A percentile compares a stretch with the other conserved stretches of the same genome.
Evolutionary conservation across 2,329 filamentous ascomycete species (phyloP).

Genomic region (Monilinia aucupariae): DNA sequence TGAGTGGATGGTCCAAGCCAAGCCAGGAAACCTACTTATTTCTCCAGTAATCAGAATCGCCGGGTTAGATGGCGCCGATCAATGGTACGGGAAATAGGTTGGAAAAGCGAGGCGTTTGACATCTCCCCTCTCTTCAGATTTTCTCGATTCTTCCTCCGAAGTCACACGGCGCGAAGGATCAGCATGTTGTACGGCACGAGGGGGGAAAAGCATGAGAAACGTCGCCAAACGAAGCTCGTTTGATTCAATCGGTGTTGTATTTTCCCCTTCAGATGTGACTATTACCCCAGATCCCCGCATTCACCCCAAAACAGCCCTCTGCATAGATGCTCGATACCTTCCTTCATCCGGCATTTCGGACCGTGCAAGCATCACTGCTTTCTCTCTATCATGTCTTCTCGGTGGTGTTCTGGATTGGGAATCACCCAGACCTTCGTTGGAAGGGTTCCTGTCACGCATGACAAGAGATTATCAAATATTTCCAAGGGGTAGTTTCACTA

Average conservation of each 20-base stretch:
- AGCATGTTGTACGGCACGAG: slow-evolving; percentile 2
- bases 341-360: slow-evolving; percentile 10
- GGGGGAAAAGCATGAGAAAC: background rate
- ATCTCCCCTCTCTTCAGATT: background rate
- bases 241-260: background rate
- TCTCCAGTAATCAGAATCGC: slow-evolving; percentile 6
- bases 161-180: slow-evolving; percentile 1
- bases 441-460: background rate
- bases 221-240: background rate
- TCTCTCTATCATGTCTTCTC: background rate
- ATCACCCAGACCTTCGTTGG: background rate
- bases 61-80: slow-evolving; percentile 5
- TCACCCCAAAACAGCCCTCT: background rate
- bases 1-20: background rate
- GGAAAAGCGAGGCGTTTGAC: background rate
- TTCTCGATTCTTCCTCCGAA: background rate
- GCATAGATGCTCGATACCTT: background rate
- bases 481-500: background rate
- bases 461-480: background rate
- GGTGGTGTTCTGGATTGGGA: background rate
- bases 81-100: background rate
- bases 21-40: background rate
- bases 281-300: slow-evolving; percentile 8
- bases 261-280: slow-evolving; percentile 8
- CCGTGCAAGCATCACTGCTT: slow-evolving; percentile 1